These are phyloP conservation scores for Tulasnella sp. DNA, from an alignment of 768 basidiomycete genomes.

Conservation along the genomic window DNA sequence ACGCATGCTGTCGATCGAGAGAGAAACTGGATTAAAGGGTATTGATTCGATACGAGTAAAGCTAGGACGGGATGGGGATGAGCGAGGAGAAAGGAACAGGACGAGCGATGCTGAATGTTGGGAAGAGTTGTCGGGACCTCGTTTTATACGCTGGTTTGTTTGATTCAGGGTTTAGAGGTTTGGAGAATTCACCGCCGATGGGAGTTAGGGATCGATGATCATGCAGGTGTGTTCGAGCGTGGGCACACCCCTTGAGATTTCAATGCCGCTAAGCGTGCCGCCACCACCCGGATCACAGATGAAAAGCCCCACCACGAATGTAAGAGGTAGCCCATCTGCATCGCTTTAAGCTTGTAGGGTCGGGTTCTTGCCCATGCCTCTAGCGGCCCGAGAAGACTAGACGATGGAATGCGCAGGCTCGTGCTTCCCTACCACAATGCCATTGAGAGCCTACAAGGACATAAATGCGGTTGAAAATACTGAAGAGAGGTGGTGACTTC, in stretches of 20 bases:
- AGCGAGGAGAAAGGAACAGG: neutral
- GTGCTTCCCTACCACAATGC: too few relatives aligned
- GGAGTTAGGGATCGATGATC: neutral
- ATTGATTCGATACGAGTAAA: neutral
- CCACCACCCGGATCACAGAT: neutral
- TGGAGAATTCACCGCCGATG: neutral
- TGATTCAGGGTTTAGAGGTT: neutral
- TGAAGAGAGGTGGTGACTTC: too few relatives aligned
- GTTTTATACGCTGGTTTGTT: neutral
- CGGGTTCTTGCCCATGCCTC: neutral
- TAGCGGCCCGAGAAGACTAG: too few relatives aligned
- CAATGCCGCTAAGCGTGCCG: neutral
- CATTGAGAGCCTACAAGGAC: too few relatives aligned
- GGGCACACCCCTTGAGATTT: neutral
- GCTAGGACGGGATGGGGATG: neutral
- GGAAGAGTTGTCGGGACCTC: neutral
- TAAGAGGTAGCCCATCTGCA: neutral
- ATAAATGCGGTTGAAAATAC: too few relatives aligned
- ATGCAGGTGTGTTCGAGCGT: neutral
- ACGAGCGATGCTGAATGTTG: neutral
- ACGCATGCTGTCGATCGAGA: neutral
- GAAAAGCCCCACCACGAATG: neutral
- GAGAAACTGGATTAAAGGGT: neutral
- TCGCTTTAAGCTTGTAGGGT: neutral
- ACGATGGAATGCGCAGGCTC: too few relatives aligned